Evolutionary conservation across 345 rosid genomes (phyloP), one percentile per base, ranked within the genome.

Genomic region (Garcia nutans): DNA sequence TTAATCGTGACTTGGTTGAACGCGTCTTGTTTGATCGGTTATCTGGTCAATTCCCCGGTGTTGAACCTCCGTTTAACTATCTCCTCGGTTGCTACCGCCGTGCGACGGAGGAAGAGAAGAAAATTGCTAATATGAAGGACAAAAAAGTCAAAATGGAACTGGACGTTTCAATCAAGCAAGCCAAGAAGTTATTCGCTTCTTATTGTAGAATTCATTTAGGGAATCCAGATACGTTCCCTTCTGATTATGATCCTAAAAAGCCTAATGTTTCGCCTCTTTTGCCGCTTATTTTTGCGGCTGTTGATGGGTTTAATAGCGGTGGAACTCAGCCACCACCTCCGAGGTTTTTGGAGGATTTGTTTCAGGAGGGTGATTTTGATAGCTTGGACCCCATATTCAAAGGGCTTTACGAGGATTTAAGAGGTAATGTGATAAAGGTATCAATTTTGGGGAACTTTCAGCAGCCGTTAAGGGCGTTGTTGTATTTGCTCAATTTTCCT

Each of bases 361-460:
- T 96, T 52, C 80, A 77, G 72, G 99, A 92, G 65, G 87, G 92
- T 2, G 98, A 96, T 80, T 89, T 84, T 22, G 98, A 96, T 84
- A 85, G 88, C 67, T 78, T 96, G 85, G 97, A 96, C 76, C 87
- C 93, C 0, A 84, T 93, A 66, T 75, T 96, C 22, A 93, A 85
- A 82, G 97, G 84, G 67, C 78, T 96, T 49, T 96, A 90, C 28
- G 99, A 93, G 88, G 97, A 89, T 45, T 92, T 96, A 87, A 92
- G 99, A 80, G 97, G 92, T 49, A 87, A 77, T 70, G 97, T 96
- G 64, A 74, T 93, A 22, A 87, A 86, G 23, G 92, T 93, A 23
- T 93, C 99, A 0, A 93, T 85, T 10, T 85, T 96, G 75, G 99
- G 98, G 73, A 86, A 96, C 59, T 93, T 93, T 60, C 94, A 89